A percentile compares a stretch with the other conserved stretches of the same genome.
Evolutionary conservation across 1,284 basidiomycete genomes (phyloP).

Genomic region (Sanguinoderma infundibulare): DNA sequence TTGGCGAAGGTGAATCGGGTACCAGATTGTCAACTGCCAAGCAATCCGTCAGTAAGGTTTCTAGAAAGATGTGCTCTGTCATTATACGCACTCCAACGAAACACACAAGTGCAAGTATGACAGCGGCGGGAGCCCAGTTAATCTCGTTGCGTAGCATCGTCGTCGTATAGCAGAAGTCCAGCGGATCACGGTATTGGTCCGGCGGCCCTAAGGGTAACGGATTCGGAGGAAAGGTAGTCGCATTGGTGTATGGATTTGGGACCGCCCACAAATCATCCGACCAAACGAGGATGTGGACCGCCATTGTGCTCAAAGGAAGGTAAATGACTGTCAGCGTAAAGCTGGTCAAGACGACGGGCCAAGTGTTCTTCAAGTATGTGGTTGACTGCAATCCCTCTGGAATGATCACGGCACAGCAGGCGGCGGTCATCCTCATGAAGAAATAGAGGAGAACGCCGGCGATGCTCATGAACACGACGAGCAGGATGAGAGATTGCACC

Average conservation of each 20-base stretch:
- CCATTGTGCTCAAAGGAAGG: slow-evolving; percentile 73
- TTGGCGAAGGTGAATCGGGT: slow-evolving; percentile 65
- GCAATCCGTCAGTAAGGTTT: slow-evolving; percentile 7
- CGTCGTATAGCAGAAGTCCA: slow-evolving; percentile 82
- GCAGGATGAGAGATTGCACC: slow-evolving; percentile 56
- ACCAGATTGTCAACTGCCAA: slow-evolving; percentile 73
- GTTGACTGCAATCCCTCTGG: slow-evolving; percentile 61
- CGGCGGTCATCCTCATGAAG: slow-evolving; percentile 54
- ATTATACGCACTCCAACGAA: slow-evolving; percentile 53
- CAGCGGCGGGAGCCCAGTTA: slow-evolving; percentile 71
- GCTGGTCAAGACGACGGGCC: slow-evolving; percentile 60
- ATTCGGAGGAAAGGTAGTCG: slow-evolving; percentile 53
- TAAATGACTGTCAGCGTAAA: slow-evolving; percentile 70
- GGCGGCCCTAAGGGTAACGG: slow-evolving; percentile 57
- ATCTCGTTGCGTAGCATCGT: slow-evolving; percentile 74
- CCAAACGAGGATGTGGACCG: slow-evolving; percentile 74
- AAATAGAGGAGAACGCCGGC: slow-evolving; percentile 57
- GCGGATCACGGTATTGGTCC: slow-evolving; percentile 59
- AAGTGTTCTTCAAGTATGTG: slow-evolving; percentile 46
- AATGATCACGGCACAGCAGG: slow-evolving; percentile 50
- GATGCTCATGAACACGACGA: slow-evolving; percentile 58
- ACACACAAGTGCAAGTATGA: slow-evolving; percentile 61
- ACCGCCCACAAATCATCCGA: slow-evolving; percentile 77
- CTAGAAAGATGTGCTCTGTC: not conserved
- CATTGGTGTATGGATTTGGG: slow-evolving; percentile 68